These are phyloP conservation scores for Tetraselmis chui DNA, from an alignment of 139 green algal species.

Conservation along the genomic window DNA sequence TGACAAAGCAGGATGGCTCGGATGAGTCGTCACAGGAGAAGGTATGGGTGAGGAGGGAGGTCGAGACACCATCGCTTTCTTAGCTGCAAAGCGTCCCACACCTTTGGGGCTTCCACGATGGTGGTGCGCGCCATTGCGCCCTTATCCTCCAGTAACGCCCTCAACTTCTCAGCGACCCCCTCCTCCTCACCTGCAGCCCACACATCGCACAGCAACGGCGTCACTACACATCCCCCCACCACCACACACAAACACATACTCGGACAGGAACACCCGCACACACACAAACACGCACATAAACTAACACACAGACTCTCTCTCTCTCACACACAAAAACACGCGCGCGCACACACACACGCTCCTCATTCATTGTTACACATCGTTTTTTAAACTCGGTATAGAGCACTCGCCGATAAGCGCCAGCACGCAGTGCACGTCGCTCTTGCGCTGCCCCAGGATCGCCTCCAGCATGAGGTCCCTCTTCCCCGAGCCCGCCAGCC, in stretches of 20 bases:
- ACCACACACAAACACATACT: too few relatives aligned
- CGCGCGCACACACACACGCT: too few relatives aligned
- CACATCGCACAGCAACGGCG: too few relatives aligned
- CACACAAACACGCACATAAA: too few relatives aligned
- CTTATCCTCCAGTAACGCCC: conserved; percentile 25
- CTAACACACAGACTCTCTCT: too few relatives aligned
- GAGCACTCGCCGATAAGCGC: conserved; percentile 4
- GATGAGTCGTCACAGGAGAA: neutral
- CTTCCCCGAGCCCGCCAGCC: conserved; percentile 48
- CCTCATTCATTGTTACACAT: too few relatives aligned
- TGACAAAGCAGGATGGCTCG: neutral
- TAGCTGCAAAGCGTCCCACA: neutral
- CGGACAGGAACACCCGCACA: too few relatives aligned
- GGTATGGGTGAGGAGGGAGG: too few relatives aligned
- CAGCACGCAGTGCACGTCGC: conserved; percentile 47
- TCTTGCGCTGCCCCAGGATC: conserved; percentile 38
- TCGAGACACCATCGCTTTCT: too few relatives aligned
- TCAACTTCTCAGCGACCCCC: conserved; percentile 9
- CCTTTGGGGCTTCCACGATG: conserved; percentile 44
- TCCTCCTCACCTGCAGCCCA: conserved; percentile 19
- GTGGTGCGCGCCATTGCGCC: conserved; percentile 54
- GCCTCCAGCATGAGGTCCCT: conserved; percentile 45
- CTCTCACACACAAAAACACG: too few relatives aligned
- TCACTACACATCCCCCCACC: too few relatives aligned
- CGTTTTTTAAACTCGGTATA: too few relatives aligned